Evolutionary conservation across 2,329 filamentous ascomycete species (phyloP).

Genomic region (Fusarium haematococcum): DNA sequence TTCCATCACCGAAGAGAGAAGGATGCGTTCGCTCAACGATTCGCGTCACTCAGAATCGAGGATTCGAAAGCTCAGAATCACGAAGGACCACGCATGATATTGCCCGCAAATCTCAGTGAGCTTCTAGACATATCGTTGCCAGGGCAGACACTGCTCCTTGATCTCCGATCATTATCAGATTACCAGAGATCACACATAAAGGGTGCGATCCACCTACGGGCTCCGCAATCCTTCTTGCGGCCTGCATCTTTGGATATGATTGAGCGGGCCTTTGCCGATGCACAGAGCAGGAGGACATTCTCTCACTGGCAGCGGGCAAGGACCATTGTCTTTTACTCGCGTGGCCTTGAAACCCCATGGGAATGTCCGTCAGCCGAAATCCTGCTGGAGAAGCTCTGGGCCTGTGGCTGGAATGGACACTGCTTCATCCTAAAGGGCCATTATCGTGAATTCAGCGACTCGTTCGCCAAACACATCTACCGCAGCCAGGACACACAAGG

Average conservation of each 20-base stretch:
- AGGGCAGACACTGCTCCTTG: slow-evolving; percentile 60
- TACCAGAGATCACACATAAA: slow-evolving; percentile 65
- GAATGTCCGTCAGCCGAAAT: slow-evolving; percentile 63
- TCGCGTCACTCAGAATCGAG: slow-evolving; percentile 58
- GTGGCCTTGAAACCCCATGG: slow-evolving; percentile 61
- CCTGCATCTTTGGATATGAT: slow-evolving; percentile 63
- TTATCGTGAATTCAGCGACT: slow-evolving; percentile 66
- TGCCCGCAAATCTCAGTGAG: slow-evolving; percentile 62
- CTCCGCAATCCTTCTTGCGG: slow-evolving; percentile 61
- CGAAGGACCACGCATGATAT: slow-evolving; percentile 59
- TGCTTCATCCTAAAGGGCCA: slow-evolving; percentile 68
- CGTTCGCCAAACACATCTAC: slow-evolving; percentile 63
- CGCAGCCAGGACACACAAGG: slow-evolving; percentile 55
- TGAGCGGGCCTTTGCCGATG: slow-evolving; percentile 61
- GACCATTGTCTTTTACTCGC: slow-evolving; percentile 66
- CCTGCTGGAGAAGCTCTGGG: slow-evolving; percentile 58
- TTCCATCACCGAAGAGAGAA: slow-evolving; percentile 65
- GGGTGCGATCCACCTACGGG: slow-evolving; percentile 64
- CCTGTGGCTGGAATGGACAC: slow-evolving; percentile 62
- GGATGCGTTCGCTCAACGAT: slow-evolving; percentile 58
- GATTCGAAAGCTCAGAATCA: slow-evolving; percentile 48
- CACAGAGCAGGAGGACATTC: slow-evolving; percentile 60
- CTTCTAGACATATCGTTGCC: slow-evolving; percentile 63
- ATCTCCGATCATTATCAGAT: slow-evolving; percentile 60
- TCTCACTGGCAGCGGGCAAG: slow-evolving; percentile 59